Percentiles rank a stretch among this genome's conserved stretches.
Evolutionary conservation across 306 rosid genomes (phyloP).

Genomic region (Cercis canadensis): DNA sequence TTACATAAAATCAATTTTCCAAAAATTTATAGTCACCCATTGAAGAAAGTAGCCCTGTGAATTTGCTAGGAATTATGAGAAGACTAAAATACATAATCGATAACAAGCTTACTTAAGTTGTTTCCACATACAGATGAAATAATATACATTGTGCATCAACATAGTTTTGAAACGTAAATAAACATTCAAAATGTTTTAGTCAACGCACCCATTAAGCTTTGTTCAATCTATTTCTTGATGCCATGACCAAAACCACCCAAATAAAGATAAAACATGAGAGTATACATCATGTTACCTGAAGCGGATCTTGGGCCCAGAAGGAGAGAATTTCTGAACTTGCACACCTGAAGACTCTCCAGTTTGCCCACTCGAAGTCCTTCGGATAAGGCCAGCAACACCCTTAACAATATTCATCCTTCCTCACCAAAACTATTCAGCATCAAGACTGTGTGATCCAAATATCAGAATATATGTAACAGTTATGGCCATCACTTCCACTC

Average conservation of each 20-base stretch:
- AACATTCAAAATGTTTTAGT: background rate
- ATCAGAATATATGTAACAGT: constrained; percentile 25
- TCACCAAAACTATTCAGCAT: constrained; percentile 34
- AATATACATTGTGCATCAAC: constrained; percentile 8
- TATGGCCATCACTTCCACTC: constrained; percentile 52
- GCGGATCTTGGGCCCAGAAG: constrained; percentile 78
- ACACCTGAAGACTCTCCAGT: constrained; percentile 66
- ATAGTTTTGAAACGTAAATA: constrained; percentile 5
- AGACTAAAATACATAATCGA: background rate
- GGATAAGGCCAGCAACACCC: constrained; percentile 95
- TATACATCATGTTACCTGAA: constrained; percentile 64
- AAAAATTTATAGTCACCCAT: constrained; percentile 5
- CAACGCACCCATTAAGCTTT: background rate
- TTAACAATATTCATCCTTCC: constrained; percentile 94
- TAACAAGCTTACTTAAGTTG: constrained; percentile 13
- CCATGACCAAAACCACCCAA: constrained; percentile 1
- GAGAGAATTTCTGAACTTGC: constrained; percentile 64
- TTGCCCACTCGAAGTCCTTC: constrained; percentile 83
- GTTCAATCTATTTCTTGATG: constrained; percentile 4
- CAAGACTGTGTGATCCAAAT: constrained; percentile 45
- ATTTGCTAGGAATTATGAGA: constrained; percentile 18
- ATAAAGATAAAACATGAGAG: background rate
- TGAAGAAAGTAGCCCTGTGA: constrained; percentile 14
- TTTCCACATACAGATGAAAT: constrained; percentile 20
- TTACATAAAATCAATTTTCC: constrained; percentile 28